Conservation (phyloP, 345 rosid genomes). For the Eucalyptus victrix region DNA sequence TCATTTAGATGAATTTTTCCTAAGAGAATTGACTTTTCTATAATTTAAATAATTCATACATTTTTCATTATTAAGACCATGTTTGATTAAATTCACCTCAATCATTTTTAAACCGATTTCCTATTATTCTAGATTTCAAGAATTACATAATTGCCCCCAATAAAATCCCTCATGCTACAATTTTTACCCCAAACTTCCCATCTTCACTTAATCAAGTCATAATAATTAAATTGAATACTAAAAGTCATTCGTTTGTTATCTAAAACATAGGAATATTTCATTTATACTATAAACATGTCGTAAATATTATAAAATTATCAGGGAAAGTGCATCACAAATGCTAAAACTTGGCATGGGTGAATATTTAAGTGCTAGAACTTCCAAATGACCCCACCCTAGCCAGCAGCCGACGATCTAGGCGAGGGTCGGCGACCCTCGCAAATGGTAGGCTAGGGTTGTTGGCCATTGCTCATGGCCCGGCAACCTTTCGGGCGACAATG, state of each 20-base stretch:
- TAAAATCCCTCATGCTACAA: neutral
- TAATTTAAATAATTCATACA: neutral
- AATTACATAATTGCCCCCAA: neutral
- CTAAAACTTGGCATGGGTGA: too few species aligned
- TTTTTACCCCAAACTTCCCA: neutral
- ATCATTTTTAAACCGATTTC: neutral
- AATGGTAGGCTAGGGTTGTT: too few species aligned
- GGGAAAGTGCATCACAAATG: too few species aligned
- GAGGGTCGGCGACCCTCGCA: accelerated
- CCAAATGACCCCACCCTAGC: too few species aligned
- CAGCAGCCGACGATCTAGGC: accelerated
- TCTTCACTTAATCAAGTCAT: neutral
- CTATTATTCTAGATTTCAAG: neutral
- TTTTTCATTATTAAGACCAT: too few species aligned
- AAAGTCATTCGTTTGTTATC: neutral
- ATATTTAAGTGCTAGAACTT: too few species aligned
- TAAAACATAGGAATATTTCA: neutral
- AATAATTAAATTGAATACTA: too few species aligned
- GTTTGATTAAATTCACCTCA: neutral
- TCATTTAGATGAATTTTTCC: neutral
- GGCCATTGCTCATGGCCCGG: too few species aligned
- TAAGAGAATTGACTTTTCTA: too few species aligned
- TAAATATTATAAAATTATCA: neutral
- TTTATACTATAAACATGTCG: neutral
- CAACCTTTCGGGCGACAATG: accelerated